Percentiles rank a stretch among this genome's conserved stretches.
These are phyloP conservation scores for Aspergillus sclerotioniger DNA, from an alignment of 495 filamentous ascomycete species.

Conservation along the genomic window DNA sequence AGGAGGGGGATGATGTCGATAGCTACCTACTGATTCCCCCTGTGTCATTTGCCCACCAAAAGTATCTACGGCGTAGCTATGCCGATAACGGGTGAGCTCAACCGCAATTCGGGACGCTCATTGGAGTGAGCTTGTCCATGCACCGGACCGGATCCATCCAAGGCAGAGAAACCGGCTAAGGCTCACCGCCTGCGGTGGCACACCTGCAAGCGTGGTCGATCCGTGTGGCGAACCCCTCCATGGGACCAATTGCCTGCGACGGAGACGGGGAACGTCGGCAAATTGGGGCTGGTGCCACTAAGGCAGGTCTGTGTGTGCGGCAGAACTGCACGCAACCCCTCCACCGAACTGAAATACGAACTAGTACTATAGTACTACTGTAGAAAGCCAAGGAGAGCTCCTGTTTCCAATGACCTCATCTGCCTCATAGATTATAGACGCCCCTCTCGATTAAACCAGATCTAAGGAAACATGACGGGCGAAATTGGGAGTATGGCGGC, in stretches of 20 bases:
- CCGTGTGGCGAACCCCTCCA: slow-evolving; percentile 6
- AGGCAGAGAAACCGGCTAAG: neutral
- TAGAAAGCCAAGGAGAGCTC: neutral
- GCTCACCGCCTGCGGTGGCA: slow-evolving; percentile 11
- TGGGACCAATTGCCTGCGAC: neutral
- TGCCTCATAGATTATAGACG: neutral
- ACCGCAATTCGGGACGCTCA: neutral
- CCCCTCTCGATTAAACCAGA: neutral
- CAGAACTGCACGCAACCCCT: neutral
- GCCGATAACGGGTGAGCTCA: neutral
- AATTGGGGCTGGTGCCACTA: neutral
- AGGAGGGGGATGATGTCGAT: neutral
- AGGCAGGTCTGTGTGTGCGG: no score
- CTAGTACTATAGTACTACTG: no score
- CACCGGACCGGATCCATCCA: slow-evolving; percentile 5
- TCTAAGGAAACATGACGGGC: no score
- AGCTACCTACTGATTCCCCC: neutral
- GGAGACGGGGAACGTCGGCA: neutral
- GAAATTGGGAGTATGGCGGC: neutral
- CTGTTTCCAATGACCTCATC: neutral
- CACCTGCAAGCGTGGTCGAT: slow-evolving; percentile 7
- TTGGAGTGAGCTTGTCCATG: neutral
- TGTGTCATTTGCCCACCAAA: neutral
- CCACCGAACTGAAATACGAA: neutral
- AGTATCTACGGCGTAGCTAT: no score